A percentile compares a stretch with the other conserved stretches of the same genome.
These are phyloP conservation scores for Hymenoscyphus albidus DNA, from an alignment of 2,329 filamentous ascomycete genomes.

Conservation along the genomic window DNA sequence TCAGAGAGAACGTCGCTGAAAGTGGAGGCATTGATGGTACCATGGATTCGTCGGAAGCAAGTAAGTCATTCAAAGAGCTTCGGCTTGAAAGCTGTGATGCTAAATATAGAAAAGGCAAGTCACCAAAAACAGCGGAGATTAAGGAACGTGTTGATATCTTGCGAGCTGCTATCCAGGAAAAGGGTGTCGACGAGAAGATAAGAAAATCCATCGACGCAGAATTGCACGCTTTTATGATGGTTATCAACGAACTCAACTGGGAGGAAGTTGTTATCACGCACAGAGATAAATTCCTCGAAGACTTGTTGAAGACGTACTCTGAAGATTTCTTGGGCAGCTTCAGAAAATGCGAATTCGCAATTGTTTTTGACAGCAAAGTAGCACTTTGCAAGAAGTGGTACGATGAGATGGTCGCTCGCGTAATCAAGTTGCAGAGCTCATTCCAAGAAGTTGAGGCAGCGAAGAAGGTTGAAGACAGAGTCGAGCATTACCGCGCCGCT, in stretches of 20 bases:
- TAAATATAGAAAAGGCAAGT: too few species aligned
- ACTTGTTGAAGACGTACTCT: neutral
- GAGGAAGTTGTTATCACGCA: neutral
- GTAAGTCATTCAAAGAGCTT: too few species aligned
- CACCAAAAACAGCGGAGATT: neutral
- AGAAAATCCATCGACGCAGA: neutral
- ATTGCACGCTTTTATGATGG: neutral
- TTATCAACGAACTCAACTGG: neutral
- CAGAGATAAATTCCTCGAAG: neutral
- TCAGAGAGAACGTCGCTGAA: too few species aligned
- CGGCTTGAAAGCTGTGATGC: too few species aligned
- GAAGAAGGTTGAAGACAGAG: neutral
- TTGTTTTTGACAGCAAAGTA: neutral
- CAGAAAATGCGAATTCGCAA: neutral
- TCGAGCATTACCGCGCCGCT: neutral
- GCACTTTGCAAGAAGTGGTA: neutral
- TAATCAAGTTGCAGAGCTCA: neutral
- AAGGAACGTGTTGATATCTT: neutral
- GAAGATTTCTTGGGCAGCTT: neutral
- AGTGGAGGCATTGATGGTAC: too few species aligned
- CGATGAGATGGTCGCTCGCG: neutral
- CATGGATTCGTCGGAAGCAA: too few species aligned
- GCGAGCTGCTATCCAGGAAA: neutral
- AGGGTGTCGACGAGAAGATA: neutral
- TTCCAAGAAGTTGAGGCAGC: neutral